These are phyloP conservation scores for Kwoniella sp. DNA, from an alignment of 768 basidiomycete genomes.

Conservation along the genomic window DNA sequence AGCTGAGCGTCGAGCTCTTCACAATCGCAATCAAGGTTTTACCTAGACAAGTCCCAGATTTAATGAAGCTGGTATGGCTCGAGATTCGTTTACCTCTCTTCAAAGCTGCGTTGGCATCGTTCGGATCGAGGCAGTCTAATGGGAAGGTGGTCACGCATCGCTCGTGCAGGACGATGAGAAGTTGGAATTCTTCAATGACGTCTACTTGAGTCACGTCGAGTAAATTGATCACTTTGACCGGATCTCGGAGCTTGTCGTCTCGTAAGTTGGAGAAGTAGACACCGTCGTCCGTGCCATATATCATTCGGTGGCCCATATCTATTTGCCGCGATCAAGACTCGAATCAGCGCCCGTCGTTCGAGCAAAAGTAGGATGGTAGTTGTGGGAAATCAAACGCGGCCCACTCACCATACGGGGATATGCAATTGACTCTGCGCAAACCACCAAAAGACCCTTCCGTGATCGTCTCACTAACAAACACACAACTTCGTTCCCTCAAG, in stretches of 20 bases:
- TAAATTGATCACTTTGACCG: constrained; percentile 83
- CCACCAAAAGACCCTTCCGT: constrained; percentile 87
- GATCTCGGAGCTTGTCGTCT: constrained; percentile 70
- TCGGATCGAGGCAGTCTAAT: constrained; percentile 83
- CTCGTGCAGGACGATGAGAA: constrained; percentile 99
- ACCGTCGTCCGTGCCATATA: constrained; percentile 97
- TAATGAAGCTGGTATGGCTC: constrained; percentile 96
- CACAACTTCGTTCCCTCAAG: constrained; percentile 77
- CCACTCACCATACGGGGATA: constrained; percentile 80
- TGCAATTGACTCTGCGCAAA: constrained; percentile 86
- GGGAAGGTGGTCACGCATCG: constrained; percentile 96
- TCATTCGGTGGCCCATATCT: constrained; percentile 82
- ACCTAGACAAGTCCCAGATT: constrained; percentile 88
- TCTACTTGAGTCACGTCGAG: constrained; percentile 93
- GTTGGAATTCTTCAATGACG: constrained; percentile 90
- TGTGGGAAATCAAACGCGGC: constrained; percentile 3
- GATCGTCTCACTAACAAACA: constrained; percentile 81
- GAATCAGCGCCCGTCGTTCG: too few species aligned
- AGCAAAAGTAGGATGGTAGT: not conserved
- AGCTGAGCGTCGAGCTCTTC: constrained; percentile 90
- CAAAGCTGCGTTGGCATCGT: constrained; percentile 84
- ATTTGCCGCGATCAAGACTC: constrained; percentile 8
- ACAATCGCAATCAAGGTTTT: constrained; percentile 93
- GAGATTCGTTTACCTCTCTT: constrained; percentile 94
- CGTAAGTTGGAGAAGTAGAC: constrained; percentile 89